phyloP scores from a whole-genome alignment of 805 yeast genomes.

The Saturnispora gosingensis region DNA sequence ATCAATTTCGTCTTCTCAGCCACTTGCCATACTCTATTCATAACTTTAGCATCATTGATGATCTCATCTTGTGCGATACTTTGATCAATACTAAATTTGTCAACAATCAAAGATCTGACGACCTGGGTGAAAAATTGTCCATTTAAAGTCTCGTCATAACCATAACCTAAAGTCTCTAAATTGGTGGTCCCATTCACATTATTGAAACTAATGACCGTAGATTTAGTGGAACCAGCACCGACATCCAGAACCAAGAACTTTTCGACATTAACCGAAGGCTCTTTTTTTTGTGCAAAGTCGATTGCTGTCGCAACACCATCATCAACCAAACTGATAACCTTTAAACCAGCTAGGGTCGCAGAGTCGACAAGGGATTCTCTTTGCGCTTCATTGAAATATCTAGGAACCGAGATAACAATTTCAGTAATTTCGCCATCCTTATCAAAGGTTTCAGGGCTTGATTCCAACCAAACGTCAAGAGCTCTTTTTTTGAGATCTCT shows the following conservation, averaged over 20 bases:
- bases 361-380: conserved; percentile 67
- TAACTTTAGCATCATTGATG: conserved; percentile 41
- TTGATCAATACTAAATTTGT: conserved; percentile 39
- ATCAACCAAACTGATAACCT: conserved; percentile 61
- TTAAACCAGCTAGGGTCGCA: conserved; percentile 57
- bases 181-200: conserved; percentile 33
- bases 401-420: conserved; percentile 71
- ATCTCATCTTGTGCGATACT: conserved; percentile 19
- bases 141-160: conserved; percentile 58
- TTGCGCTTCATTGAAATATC: conserved; percentile 53
- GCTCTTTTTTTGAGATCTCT: conserved; percentile 61
- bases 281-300: conserved; percentile 55
- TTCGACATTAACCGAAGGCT: conserved; percentile 30
- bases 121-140: conserved; percentile 67
- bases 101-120: conserved; percentile 50
- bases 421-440: conserved; percentile 41
- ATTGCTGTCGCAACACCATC: conserved; percentile 91
- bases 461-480: conserved; percentile 44
- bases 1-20: conserved; percentile 86
- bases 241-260: conserved; percentile 72
- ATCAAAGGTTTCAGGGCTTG: conserved; percentile 37
- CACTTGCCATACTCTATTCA: conserved; percentile 63
- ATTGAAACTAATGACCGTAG: conserved; percentile 65
- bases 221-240: conserved; percentile 89
- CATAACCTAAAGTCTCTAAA: conserved; percentile 64